Base-by-base conservation (phyloP, 257 asterid genomes). In the Gynochthodes officinalis region DNA sequence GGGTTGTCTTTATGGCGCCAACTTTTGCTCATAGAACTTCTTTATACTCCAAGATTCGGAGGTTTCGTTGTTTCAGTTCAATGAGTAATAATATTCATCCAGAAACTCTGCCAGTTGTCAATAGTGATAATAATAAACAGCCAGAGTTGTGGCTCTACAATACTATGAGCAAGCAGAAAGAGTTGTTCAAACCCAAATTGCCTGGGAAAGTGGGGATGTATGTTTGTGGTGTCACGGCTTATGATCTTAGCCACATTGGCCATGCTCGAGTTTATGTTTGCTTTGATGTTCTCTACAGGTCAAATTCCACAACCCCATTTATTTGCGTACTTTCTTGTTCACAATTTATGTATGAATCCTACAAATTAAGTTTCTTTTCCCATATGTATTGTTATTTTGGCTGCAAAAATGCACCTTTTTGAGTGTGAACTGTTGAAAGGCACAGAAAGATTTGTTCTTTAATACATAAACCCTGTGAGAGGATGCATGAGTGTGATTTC, bases 241-340 rank as follows among this genome's bases (percentile, higher is more conserved):
- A 93, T 82, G 98, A 93, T 87, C 91, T 93, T 78, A 93, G 97
- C 85, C 98, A 91, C 89, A 89, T 93, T 67, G 98, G 98, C 7
- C 97, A 94, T 73, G 97, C 97, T 72, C 96, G 98, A 16, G 98
- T 91, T 75, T 94, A 94, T 73, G 97, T 91, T 74, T 85, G 87
- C 67, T 94, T 94, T 73, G 98, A 94, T 79, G 95, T 89, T 53
- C 91, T 94, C 37, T 85, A 83, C 83, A 88, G 97, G 98, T 89
- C 54, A 76, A 43, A 33, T 42, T 43, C 66, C 10, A 43, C 9
- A 57, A 54, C 9, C 58, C 65, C 0, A 0, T 21, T 46, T 44
- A 27, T 44, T 33, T n/a, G 43, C 1, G n/a, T 19, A 37, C 21
- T 25, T 23, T n/a, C 16, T 18, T 23, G 9, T 30, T 23, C 35